A percentile compares a stretch with the other conserved stretches of the same genome.
Conservation (phyloP, 1,284 basidiomycete species). For the Lignosus rhinocerotis region DNA sequence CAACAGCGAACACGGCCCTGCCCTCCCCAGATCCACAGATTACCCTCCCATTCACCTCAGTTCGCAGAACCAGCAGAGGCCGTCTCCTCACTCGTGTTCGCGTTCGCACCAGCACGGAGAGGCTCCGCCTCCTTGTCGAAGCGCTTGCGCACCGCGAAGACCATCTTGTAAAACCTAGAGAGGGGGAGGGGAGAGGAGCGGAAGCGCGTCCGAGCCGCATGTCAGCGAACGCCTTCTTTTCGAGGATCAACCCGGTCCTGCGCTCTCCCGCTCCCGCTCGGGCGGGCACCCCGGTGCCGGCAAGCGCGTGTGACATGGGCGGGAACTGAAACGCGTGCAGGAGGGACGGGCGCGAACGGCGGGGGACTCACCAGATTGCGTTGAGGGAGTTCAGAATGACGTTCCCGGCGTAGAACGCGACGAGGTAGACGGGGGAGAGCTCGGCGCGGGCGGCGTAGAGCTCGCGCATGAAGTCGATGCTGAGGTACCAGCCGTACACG, state of each 20-base stretch:
- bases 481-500: constrained; percentile 67
- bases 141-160: constrained; percentile 55
- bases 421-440: constrained; percentile 47
- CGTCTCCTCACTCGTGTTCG: neutral
- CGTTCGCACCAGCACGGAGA: constrained; percentile 6
- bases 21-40: too few species aligned
- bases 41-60: neutral
- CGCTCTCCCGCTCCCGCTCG: neutral
- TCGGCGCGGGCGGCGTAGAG: constrained; percentile 49
- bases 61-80: constrained; percentile 2
- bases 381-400: constrained; percentile 65
- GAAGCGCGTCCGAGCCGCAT: too few species aligned
- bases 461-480: constrained; percentile 59
- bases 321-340: neutral
- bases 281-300: neutral
- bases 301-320: neutral
- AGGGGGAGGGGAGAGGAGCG: neutral
- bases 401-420: constrained; percentile 58
- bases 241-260: neutral
- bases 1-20: neutral
- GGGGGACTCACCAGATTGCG: constrained; percentile 60
- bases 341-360: constrained; percentile 1
- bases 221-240: too few species aligned
- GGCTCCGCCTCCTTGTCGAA: constrained; percentile 38
- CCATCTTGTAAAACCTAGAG: constrained; percentile 68